phyloP scores from a whole-genome alignment of 2,329 filamentous ascomycete species.

The Fusarium floridanum region DNA sequence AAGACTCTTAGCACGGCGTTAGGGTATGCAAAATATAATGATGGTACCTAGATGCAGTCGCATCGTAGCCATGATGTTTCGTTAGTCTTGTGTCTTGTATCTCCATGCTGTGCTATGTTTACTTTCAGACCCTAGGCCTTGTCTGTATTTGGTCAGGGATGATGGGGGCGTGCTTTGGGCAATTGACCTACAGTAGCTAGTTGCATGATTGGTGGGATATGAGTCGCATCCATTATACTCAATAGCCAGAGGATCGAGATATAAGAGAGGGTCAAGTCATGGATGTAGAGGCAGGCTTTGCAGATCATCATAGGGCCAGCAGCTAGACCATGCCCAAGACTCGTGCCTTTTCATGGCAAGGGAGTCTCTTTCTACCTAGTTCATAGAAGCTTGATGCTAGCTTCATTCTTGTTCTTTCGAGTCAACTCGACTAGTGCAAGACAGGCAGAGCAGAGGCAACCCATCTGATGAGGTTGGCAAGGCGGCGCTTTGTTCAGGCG shows the following conservation, averaged over 20 bases:
- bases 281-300: not conserved
- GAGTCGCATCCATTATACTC: not conserved
- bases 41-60: conserved; percentile 37
- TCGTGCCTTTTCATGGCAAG: not conserved
- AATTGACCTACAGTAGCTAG: not conserved
- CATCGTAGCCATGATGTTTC: conserved; percentile 31
- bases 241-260: not conserved
- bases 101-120: not conserved
- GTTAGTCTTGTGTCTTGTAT: conserved; percentile 6
- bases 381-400: not conserved
- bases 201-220: not conserved
- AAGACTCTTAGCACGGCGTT: conserved; percentile 48
- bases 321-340: not conserved
- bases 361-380: not conserved
- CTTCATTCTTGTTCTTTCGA: not conserved
- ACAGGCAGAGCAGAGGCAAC: not conserved
- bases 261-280: not conserved
- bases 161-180: not conserved
- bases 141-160: not conserved
- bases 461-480: not conserved
- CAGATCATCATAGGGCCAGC: not conserved
- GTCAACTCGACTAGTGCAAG: not conserved
- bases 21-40: conserved; percentile 48
- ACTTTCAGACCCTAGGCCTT: not conserved
- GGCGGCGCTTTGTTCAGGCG: not conserved